Base-by-base conservation (phyloP, 2,329 filamentous ascomycete species). In the Trichoderma gracile region DNA sequence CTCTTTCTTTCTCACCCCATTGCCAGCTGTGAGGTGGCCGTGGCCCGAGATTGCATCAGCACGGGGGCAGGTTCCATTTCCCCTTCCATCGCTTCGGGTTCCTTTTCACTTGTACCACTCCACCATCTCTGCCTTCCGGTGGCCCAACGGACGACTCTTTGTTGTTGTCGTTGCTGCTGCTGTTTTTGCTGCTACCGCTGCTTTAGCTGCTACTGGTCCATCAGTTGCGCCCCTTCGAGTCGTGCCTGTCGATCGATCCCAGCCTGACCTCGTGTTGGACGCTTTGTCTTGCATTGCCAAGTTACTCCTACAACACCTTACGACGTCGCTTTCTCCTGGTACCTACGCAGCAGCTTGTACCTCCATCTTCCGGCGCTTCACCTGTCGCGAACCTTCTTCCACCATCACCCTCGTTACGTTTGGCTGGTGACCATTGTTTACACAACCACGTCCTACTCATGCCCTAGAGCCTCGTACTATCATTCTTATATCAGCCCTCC, bases 231-330 rank as follows among this genome's bases (percentile, higher is more conserved):
- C 47, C 30, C 30, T 19, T 45, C 38, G 33, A 53, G 58, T 57
- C 52, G 65, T 68, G 50, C 65, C 66, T 67, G 66, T 62, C 65
- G 63, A 66, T 66, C 63, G 65, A 38, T 52, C 56, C 62, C 23
- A 27, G 47, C 23, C n/a, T 45, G 50, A 46, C 54, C 64, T 55
- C 40, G 63, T 60, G 49, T 47, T 47, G 27, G 42, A 42, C 45
- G 47, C 38, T 38, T 65, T 64, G 62, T 54, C 63, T 47, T 54
- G 49, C 49, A 40, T 54, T 43, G 8, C 30, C 45, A 47, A 60
- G 56, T 38, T 19, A 30, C 50, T 30, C 25, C 42, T 56, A 33
- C 19, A 19, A n/a, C 38, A 50, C 33, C 17, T 38, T 62, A 53
- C 46, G 33, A 56, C 55, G 59, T 68, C 63, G 54, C 66, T 27